Evolutionary conservation across 805 yeast genomes (phyloP).

Genomic region (Yamadazyma philogaea): DNA sequence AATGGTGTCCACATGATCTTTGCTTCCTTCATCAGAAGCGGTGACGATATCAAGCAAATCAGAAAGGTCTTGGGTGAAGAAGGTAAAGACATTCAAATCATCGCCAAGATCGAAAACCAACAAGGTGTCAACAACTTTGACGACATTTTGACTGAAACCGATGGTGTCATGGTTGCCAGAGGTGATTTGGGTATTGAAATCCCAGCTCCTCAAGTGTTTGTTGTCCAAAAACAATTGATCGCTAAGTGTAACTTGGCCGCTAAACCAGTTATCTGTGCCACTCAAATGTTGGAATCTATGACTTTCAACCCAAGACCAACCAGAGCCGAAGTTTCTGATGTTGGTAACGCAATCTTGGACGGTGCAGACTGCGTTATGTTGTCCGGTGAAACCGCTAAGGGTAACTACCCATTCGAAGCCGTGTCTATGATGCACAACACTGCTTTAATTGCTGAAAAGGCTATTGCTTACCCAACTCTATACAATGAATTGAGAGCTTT

Average conservation of each 20-base stretch:
- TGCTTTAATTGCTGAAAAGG: conserved; percentile 92
- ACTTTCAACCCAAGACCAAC: conserved; percentile 99
- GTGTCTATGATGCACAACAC: conserved; percentile 99
- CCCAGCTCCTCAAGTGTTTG: conserved; percentile 98
- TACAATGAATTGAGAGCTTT: conserved; percentile 86
- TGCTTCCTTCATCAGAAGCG: conserved; percentile 97
- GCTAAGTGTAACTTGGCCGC: conserved; percentile 99
- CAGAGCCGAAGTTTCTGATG: conserved; percentile 99
- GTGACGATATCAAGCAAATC: conserved; percentile 83
- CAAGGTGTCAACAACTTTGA: conserved; percentile 99
- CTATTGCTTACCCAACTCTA: conserved; percentile 80
- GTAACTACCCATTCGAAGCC: conserved; percentile 96
- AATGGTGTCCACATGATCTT: conserved; percentile 97
- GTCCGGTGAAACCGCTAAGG: conserved; percentile 99
- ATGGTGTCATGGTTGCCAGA: conserved; percentile 99
- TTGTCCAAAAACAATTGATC: conserved; percentile 97
- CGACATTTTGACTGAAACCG: conserved; percentile 89
- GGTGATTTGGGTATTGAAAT: conserved; percentile 99
- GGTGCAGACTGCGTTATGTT: conserved; percentile 99
- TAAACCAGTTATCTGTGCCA: conserved; percentile 99
- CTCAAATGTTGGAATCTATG: conserved; percentile 99
- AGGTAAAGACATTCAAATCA: conserved; percentile 94
- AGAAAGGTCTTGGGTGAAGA: conserved; percentile 95
- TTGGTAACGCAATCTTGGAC: conserved; percentile 97
- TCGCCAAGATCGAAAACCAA: conserved; percentile 97